Base-by-base conservation (phyloP, 805 yeast genomes). In the Torulaspora quercuum region DNA sequence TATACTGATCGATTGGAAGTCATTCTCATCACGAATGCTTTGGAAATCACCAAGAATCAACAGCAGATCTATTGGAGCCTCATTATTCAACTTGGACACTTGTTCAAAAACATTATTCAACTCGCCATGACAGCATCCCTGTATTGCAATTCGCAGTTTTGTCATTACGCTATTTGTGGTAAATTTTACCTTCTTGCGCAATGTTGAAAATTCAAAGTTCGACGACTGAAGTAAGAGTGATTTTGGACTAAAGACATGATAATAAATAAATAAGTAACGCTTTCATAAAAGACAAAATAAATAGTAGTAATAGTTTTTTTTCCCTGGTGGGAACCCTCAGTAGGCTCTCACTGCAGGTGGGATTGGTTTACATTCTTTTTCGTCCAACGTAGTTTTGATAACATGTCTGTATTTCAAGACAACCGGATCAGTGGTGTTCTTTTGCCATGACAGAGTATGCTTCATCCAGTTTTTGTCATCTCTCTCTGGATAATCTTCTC, bases 401-500 rank as follows among this genome's bases (percentile, higher is more conserved):
- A 92, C 97, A 40, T 71, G 69, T 76, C 98, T 83, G 82, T 90
- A 90, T 55, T 70, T 80, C 67, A 90, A 77, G 39, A 63, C 69
- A 35, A 86, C 87, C 36, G 73, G 72, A 29, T 75, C 90, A 55
- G 90, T 94, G 44, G 72, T 72, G 17, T 68, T 63, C 40, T 66
- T 58, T 73, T 92, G 97, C 88, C 92, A 90, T 35, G 97, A 86
- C 61, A 90, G 71, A 33, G 97, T 75, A 70, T 90, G 98, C 73
- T 90, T 92, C 90, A 86, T 87, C 98, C 98, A 90, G 75, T 88
- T 73, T 39, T 62, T 88, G 64, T 90, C 98, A 62, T 90, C 95
- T 78, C 98, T 87, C 46, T 78, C 80, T 58, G 95, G 97, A 72
- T 68, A 89, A 67, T 90, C 98, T 68, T 90, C 98, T 74, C 97